A percentile compares a stretch with the other conserved stretches of the same genome.
These are phyloP conservation scores for Vigna mungo DNA, from an alignment of 306 rosid genomes.

Conservation along the genomic window DNA sequence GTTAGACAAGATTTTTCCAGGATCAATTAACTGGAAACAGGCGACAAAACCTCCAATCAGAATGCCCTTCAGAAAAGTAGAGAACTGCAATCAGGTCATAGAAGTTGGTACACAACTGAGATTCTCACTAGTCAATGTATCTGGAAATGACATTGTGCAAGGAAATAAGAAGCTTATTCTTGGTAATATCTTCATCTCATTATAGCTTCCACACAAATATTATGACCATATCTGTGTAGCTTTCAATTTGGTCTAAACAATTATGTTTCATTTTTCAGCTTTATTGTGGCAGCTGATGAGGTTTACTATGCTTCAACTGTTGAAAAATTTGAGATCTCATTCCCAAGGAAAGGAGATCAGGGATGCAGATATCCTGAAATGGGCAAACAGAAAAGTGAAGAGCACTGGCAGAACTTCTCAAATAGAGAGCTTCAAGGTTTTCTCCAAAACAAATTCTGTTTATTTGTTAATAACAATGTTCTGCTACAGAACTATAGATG, in stretches of 20 bases:
- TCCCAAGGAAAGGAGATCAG: constrained; percentile 90
- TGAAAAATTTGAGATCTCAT: constrained; percentile 82
- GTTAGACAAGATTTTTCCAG: constrained; percentile 87
- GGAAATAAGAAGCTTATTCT: constrained; percentile 98
- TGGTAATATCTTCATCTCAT: constrained; percentile 61
- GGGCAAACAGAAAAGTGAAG: constrained; percentile 88
- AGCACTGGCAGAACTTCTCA: constrained; percentile 79
- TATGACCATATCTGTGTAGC: neutral
- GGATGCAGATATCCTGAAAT: constrained; percentile 84
- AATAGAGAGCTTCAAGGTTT: constrained; percentile 87
- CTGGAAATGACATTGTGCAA: constrained; percentile 94
- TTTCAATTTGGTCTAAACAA: constrained; percentile 31
- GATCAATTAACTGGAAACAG: constrained; percentile 90
- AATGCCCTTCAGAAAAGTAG: constrained; percentile 97
- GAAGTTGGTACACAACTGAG: constrained; percentile 73
- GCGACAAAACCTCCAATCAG: constrained; percentile 94
- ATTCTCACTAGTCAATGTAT: constrained; percentile 89
- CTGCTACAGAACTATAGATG: neutral
- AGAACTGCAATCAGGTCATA: constrained; percentile 94
- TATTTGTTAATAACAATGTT: neutral
- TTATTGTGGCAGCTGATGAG: constrained; percentile 97
- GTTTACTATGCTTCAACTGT: constrained; percentile 84
- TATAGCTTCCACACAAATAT: constrained; percentile 24
- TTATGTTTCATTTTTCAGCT: constrained; percentile 63
- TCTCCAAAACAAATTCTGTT: constrained; percentile 1